Conservation (phyloP, 768 basidiomycete genomes). For the Punctularia strigosozonata region DNA sequence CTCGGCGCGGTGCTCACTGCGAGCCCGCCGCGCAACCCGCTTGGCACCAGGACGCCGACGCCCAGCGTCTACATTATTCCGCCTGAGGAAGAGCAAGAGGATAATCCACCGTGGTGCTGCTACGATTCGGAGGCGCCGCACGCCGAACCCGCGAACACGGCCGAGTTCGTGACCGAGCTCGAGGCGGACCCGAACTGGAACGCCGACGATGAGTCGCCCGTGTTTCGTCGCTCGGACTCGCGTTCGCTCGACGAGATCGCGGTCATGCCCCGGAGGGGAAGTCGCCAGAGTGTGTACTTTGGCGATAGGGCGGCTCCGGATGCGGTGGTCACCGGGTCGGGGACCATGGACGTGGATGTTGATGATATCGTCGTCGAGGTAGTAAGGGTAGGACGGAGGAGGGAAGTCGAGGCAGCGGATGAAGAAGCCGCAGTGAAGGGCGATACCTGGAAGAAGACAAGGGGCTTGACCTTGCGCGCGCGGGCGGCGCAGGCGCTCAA, state of each 20-base stretch:
- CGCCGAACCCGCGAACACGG: constrained; percentile 9
- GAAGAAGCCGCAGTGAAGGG: constrained; percentile 9
- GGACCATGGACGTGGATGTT: constrained; percentile 7
- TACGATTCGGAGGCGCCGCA: constrained; percentile 19
- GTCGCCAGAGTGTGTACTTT: constrained; percentile 2
- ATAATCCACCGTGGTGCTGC: constrained; percentile 21
- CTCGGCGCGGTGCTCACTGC: too few species aligned
- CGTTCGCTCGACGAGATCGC: constrained; percentile 15
- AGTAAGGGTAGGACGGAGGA: constrained; percentile 21
- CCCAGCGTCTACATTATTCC: constrained; percentile 25
- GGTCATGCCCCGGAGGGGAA: constrained; percentile 16
- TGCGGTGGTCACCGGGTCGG: constrained; percentile 1
- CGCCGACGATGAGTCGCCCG: constrained; percentile 11
- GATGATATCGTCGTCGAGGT: constrained; percentile 24
- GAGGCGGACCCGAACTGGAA: too few species aligned
- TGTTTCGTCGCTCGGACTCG: constrained; percentile 14
- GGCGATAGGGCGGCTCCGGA: constrained; percentile 5
- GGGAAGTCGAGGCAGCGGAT: constrained; percentile 14
- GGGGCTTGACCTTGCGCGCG: constrained; percentile 21
- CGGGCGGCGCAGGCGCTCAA: constrained; percentile 21
- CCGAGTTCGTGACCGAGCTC: too few species aligned
- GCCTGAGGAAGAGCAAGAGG: constrained; percentile 24
- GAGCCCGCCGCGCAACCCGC: constrained; percentile 16
- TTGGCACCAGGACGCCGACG: constrained; percentile 10
- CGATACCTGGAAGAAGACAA: constrained; percentile 16